phyloP scores from a whole-genome alignment of 1,139 yeast species.

The Protomyces arabidopsidicola region DNA sequence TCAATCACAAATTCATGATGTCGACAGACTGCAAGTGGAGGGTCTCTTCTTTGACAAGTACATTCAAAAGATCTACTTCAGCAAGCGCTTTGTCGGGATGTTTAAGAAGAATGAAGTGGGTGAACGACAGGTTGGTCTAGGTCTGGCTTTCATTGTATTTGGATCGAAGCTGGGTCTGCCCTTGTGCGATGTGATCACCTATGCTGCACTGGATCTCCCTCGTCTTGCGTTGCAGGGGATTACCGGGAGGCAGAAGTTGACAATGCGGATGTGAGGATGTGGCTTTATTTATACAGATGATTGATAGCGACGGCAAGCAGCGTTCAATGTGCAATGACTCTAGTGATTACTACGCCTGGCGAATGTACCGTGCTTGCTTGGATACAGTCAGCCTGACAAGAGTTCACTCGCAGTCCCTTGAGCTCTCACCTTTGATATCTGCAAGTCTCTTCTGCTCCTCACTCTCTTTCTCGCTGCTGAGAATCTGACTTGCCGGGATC shows the following conservation, averaged over 20 bases:
- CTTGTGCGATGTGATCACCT: slow-evolving; percentile 11
- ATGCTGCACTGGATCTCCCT: slow-evolving; percentile 9
- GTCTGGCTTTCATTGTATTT: slow-evolving; percentile 13
- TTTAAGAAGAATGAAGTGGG: slow-evolving; percentile 17
- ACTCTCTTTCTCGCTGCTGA: no score
- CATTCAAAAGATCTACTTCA: slow-evolving; percentile 18
- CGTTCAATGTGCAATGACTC: no score
- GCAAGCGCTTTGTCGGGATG: slow-evolving; percentile 11
- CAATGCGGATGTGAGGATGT: not conserved
- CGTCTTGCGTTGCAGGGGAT: slow-evolving; percentile 14
- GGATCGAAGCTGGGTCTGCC: slow-evolving; percentile 25
- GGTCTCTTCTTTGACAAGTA: slow-evolving; percentile 13
- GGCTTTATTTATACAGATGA: no score
- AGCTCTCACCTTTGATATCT: no score
- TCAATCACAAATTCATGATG: not conserved
- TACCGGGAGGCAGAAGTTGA: slow-evolving; percentile 19
- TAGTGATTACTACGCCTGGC: no score
- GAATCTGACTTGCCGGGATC: no score
- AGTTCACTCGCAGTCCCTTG: no score
- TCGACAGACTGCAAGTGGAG: slow-evolving; percentile 7
- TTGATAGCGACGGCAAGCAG: no score
- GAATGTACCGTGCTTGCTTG: no score
- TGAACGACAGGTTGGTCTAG: slow-evolving; percentile 15
- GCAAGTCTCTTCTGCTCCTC: no score
- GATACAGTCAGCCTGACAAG: no score